Conservation (phyloP, 129 eudicot genomes). For the Ambrosia trifida region DNA sequence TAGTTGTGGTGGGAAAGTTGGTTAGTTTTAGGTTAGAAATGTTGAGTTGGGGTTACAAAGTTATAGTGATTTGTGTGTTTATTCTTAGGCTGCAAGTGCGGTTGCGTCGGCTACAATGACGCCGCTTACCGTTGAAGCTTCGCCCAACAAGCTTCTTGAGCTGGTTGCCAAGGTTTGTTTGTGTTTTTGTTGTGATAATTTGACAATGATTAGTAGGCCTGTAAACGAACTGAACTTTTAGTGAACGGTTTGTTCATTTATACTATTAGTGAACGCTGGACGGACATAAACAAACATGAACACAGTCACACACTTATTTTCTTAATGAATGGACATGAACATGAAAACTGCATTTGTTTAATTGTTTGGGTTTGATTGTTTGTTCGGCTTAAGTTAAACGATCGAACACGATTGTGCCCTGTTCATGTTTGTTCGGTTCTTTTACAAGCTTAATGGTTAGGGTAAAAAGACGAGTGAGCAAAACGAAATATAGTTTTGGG, state of each 20-base stretch:
- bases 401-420: too few species aligned
- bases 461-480: neutral
- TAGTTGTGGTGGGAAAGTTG: conserved; percentile 5
- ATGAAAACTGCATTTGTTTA: too few species aligned
- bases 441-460: neutral
- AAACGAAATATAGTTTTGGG: conserved; percentile 15
- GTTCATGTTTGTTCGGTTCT: too few species aligned
- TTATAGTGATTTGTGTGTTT: too few species aligned
- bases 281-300: too few species aligned
- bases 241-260: too few species aligned
- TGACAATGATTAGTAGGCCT: neutral
- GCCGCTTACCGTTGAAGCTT: conserved; percentile 69
- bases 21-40: neutral
- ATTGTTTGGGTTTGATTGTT: too few species aligned
- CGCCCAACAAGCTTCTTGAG: conserved; percentile 82
- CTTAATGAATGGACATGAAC: too few species aligned
- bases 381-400: too few species aligned
- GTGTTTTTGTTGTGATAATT: neutral
- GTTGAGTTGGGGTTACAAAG: neutral
- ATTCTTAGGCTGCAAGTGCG: conserved; percentile 77
- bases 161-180: conserved; percentile 81
- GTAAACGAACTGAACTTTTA: too few species aligned
- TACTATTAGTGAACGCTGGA: too few species aligned
- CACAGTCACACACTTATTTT: too few species aligned
- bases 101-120: conserved; percentile 98